Evolutionary conservation across 352 stramenopile species (phyloP).

Genomic region (Phytophthora citricola): DNA sequence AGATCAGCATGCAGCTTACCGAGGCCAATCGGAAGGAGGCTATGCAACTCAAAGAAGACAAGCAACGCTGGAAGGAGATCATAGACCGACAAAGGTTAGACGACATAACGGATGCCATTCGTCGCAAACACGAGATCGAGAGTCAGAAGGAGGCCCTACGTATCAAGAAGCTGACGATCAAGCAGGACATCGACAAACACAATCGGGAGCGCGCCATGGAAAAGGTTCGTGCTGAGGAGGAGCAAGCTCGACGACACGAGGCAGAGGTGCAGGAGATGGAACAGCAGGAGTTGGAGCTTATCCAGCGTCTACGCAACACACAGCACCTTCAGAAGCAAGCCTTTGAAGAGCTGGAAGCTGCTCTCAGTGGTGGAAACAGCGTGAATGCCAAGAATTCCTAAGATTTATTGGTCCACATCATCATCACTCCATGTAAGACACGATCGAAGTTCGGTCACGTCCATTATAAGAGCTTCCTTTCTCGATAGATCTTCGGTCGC

Average conservation of each 20-base stretch:
- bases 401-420: conserved; percentile 2
- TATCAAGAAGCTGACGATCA: conserved; percentile 69
- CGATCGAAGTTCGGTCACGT: conserved; percentile 22
- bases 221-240: conserved; percentile 72
- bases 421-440: conserved; percentile 34
- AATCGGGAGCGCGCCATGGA: conserved; percentile 67
- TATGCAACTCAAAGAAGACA: conserved; percentile 83
- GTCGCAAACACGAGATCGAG: conserved; percentile 73
- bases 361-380: conserved; percentile 52
- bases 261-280: conserved; percentile 85
- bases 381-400: conserved; percentile 16
- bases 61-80: conserved; percentile 77
- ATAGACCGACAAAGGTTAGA: conserved; percentile 73
- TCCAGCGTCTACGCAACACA: conserved; percentile 82
- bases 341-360: conserved; percentile 85
- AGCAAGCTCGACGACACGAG: conserved; percentile 64
- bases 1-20: conserved; percentile 71
- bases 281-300: conserved; percentile 80
- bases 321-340: conserved; percentile 88
- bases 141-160: conserved; percentile 73
- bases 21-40: conserved; percentile 70
- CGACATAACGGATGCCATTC: conserved; percentile 69
- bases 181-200: conserved; percentile 78
- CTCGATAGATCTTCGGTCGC: conserved; percentile 2
- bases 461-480: conserved; percentile 40